phyloP scores from a whole-genome alignment of 2,329 filamentous ascomycete species.

The Ophiostoma ips region DNA sequence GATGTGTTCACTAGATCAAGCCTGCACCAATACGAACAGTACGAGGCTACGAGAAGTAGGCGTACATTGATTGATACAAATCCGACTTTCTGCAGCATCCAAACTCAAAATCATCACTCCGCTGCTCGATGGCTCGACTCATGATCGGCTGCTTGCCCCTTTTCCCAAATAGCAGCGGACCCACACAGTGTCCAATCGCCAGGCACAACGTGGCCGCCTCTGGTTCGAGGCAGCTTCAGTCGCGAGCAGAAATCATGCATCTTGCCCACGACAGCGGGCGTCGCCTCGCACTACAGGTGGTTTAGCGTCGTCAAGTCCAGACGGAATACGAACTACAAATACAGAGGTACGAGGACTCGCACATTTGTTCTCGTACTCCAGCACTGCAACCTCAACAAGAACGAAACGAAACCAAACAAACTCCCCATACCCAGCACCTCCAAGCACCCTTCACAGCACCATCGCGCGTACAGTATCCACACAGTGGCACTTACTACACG shows the following conservation, averaged over 20 bases:
- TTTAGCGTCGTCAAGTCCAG: background rate
- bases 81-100: too few species aligned
- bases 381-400: background rate
- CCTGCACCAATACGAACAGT: too few species aligned
- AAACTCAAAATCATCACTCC: too few species aligned
- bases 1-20: too few species aligned
- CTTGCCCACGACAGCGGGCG: background rate
- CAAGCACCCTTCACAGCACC: background rate
- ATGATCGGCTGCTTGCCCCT: conserved; percentile 1
- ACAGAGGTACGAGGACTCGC: background rate
- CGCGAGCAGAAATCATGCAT: background rate
- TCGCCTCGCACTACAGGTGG: background rate
- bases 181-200: background rate
- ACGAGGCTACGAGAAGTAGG: too few species aligned
- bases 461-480: background rate
- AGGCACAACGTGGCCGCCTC: conserved; percentile 6
- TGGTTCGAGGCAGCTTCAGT: conserved; percentile 3
- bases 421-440: background rate
- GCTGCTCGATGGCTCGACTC: too few species aligned
- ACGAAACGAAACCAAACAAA: conserved; percentile 1
- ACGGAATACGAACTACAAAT: background rate
- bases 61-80: too few species aligned
- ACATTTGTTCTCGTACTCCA: background rate
- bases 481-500: background rate
- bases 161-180: background rate